These are phyloP conservation scores for Trichoderma harzianum DNA, from an alignment of 2,329 filamentous ascomycete genomes.

Conservation along the genomic window DNA sequence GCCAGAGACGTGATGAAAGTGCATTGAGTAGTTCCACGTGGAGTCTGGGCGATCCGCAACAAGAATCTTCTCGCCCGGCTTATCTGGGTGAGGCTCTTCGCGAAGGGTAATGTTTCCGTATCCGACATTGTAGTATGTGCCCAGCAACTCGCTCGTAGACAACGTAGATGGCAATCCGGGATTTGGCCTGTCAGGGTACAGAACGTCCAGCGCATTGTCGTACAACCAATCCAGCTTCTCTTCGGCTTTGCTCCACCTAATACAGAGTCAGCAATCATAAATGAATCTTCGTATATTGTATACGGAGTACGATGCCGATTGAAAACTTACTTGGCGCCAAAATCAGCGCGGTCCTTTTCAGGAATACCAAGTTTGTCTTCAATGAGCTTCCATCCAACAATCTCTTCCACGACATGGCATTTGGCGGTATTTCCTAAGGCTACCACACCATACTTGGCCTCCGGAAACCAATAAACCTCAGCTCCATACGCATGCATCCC, in stretches of 20 bases:
- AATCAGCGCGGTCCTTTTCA: constrained; percentile 21
- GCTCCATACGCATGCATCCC: constrained; percentile 28
- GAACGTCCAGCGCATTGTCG: constrained; percentile 31
- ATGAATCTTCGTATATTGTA: neutral
- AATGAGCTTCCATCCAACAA: constrained; percentile 29
- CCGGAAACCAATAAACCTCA: constrained; percentile 33
- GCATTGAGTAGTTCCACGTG: constrained; percentile 25
- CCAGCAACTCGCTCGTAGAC: constrained; percentile 32
- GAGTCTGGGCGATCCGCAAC: constrained; percentile 25
- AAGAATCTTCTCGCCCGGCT: constrained; percentile 22
- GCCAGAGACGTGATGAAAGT: constrained; percentile 29
- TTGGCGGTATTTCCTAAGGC: constrained; percentile 41
- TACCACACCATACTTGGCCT: constrained; percentile 32
- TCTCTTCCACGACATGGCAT: constrained; percentile 32
- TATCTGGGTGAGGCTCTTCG: constrained; percentile 18
- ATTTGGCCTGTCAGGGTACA: constrained; percentile 38
- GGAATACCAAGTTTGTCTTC: constrained; percentile 30
- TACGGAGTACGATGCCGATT: neutral
- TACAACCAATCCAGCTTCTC: constrained; percentile 20
- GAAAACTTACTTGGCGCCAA: constrained; percentile 23
- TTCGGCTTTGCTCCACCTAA: neutral
- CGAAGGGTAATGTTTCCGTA: constrained; percentile 33
- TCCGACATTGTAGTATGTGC: constrained; percentile 44
- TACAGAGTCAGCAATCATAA: neutral
- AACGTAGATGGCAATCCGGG: constrained; percentile 37